Evolutionary conservation across 163 green algal genomes (phyloP), one percentile per base, ranked within the genome.

Genomic region (Botryococcus braunii): DNA sequence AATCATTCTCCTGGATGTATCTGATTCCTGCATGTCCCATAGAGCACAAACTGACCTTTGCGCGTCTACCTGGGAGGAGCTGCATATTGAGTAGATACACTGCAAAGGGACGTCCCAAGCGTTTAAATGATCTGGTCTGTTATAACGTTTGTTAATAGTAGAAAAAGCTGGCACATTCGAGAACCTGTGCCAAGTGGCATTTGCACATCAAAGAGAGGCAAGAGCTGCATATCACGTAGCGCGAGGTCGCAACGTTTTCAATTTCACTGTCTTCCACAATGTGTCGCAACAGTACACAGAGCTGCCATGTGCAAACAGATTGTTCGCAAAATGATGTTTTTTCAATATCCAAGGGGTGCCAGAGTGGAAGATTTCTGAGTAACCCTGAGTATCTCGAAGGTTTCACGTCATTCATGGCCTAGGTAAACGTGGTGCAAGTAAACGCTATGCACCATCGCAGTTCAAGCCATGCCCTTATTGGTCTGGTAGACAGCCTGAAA

Each of bases 1-100:
- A 77, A 66, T 73, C 65, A 49, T 73, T 73, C 66, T 77, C 71
- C 71, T 77, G 61, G 61, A 77, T 77, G 71, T 73, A 77, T 25
- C 71, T 49, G 66, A 77, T 77, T 23, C 71, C 71, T 77, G 70
- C 32, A 55, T 11, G 27, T 17, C 43, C 43, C 13, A 13, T 17
- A 52, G 13, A 52, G 13, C 17, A 52, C 43, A 52, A 52, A 52
- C 43, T 52, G 43, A 27, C 17, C 43, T 13, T 27, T 13, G 17
- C 43, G 17, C 43, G 13, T 52, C 13, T 17, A 52, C 17, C 13
- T 17, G 43, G 43, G 17, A 52, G 13, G 13, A 13, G 17, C 13
- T 27, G 17, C 13, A 52, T 13, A 17, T 17, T 52, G 43, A 17
- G 17, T 52, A 52, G 43, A 13, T 27, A 52, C 43, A 27, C 43